Base-by-base conservation (phyloP, 2,329 filamentous ascomycete species). In the Diatrype stigma region DNA sequence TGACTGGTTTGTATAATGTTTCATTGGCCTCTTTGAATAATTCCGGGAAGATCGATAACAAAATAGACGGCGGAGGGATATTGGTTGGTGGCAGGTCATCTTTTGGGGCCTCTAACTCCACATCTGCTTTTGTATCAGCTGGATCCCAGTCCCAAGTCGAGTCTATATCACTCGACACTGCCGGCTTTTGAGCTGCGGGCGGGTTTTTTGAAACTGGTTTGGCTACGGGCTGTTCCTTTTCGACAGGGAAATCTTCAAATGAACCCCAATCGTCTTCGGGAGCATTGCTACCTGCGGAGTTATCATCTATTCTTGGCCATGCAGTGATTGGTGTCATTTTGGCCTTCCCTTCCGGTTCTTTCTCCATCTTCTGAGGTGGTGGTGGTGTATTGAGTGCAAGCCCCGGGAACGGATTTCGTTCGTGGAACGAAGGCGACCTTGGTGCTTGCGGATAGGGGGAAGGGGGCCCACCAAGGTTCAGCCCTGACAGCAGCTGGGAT, bases 51-150 rank as follows among this genome's bases (percentile, higher is more conserved):
- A 90, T 69, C 8, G 88, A 85, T 21, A 97, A 77, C 14, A 97
- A 75, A 19, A 96, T 79, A 1, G 89, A 89, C 1, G 93, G 93
- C 4, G 93, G 93, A 10, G 93, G 93, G 7, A 96, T 84, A 63
- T 96, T 96, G 17, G 85, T 90, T 5, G 91, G 91, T 6, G 90
- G 87, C 22, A 76, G 72, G 5, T 67, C 65, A 37, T 67, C 64
- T 51, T 73, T 59, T 59, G 55, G 46, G 28, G 51, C 46, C 42
- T 55, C 50, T 32, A 47, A 37, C 34, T 56, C 48, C 23, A 63
- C 53, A 47, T 65, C 49, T 12, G 54, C 53, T 42, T 67, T 58
- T 12, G 58, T 57, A 38, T 74, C 73, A 40, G 68, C 70, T 1
- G 73, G 63, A 30, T 77, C 73, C 79, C 79, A 81, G 45, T 74